A percentile compares a stretch with the other conserved stretches of the same genome.
phyloP scores from a whole-genome alignment of 805 yeast species.

The Candida quercuum region DNA sequence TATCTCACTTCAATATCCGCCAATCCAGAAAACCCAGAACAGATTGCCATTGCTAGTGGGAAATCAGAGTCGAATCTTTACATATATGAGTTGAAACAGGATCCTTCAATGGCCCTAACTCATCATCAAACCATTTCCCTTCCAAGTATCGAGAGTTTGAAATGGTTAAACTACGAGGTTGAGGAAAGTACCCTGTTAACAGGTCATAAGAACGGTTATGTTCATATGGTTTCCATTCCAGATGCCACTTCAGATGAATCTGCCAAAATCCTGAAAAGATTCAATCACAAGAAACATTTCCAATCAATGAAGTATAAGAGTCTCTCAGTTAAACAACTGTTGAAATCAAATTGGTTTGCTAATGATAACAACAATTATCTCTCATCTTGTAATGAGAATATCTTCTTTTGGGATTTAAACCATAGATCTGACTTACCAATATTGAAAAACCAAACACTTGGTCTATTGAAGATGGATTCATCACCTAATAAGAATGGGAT shows the following conservation, averaged over 20 bases:
- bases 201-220: conserved; percentile 74
- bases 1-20: conserved; percentile 41
- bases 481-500: conserved; percentile 43
- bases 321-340: conserved; percentile 14
- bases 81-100: conserved; percentile 41
- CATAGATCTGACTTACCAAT: conserved; percentile 55
- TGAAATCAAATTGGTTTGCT: conserved; percentile 21
- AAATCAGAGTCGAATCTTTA: conserved; percentile 39
- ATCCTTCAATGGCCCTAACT: conserved; percentile 40
- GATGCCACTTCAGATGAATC: conserved; percentile 38
- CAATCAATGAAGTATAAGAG: conserved; percentile 18
- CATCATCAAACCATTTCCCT: conserved; percentile 56
- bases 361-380: conserved; percentile 34
- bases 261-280: conserved; percentile 75
- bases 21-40: conserved; percentile 21
- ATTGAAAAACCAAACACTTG: conserved; percentile 44
- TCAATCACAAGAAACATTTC: conserved; percentile 71
- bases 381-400: conserved; percentile 59
- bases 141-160: conserved; percentile 47
- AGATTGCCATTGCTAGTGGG: conserved; percentile 51
- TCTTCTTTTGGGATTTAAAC: conserved; percentile 73
- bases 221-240: conserved; percentile 68
- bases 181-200: conserved; percentile 44
- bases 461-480: conserved; percentile 46
- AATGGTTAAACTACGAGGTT: conserved; percentile 42